A percentile compares a stretch with the other conserved stretches of the same genome.
phyloP scores from a whole-genome alignment of 768 basidiomycete species.

The Hericium erinaceus region DNA sequence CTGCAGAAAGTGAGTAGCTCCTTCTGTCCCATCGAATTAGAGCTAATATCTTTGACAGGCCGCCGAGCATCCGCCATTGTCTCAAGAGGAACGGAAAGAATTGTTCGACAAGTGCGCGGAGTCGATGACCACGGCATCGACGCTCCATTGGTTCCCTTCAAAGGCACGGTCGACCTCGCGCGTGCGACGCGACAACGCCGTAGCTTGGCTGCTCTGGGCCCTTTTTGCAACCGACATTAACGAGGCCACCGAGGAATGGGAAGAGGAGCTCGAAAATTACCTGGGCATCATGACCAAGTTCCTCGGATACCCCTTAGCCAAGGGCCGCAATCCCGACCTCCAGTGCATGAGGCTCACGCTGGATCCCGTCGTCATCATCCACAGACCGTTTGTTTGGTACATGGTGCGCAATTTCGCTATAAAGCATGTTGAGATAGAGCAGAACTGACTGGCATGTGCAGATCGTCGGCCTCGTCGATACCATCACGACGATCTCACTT shows the following conservation, averaged over 20 bases:
- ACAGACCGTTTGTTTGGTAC: conserved; percentile 62
- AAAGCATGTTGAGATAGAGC: background rate
- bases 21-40: background rate
- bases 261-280: conserved; percentile 44
- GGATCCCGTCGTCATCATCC: conserved; percentile 45
- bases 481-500: conserved; percentile 31
- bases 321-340: conserved; percentile 30
- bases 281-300: conserved; percentile 29
- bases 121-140: conserved; percentile 19
- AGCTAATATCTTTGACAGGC: conserved; percentile 24
- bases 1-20: conserved; percentile 38
- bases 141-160: conserved; percentile 43
- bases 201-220: conserved; percentile 61
- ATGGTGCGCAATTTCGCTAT: conserved; percentile 24
- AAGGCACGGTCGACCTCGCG: conserved; percentile 17
- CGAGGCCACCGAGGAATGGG: conserved; percentile 28
- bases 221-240: conserved; percentile 37
- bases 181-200: conserved; percentile 37
- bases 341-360: conserved; percentile 43
- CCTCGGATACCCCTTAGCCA: conserved; percentile 31
- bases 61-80: conserved; percentile 27
- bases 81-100: conserved; percentile 32
- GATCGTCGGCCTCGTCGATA: conserved; percentile 48
- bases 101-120: conserved; percentile 40
- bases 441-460: conserved; percentile 15